Percentiles rank a stretch among this genome's conserved stretches.
phyloP scores from a whole-genome alignment of 768 basidiomycete species.

The Termitomyces sp. region DNA sequence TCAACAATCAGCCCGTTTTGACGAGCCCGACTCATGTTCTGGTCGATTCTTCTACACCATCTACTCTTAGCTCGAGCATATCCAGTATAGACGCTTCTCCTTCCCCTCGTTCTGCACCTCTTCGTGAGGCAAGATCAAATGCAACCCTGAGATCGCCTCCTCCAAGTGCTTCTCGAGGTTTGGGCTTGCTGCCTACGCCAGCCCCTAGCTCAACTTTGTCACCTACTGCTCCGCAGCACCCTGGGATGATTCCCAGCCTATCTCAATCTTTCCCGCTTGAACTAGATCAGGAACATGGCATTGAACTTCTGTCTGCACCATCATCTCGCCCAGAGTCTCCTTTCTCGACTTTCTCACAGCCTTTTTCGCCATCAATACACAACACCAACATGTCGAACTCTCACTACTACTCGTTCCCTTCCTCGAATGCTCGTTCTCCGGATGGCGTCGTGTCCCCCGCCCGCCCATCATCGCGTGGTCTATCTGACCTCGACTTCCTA shows the following conservation, averaged over 20 bases:
- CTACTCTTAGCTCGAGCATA: constrained; percentile 24
- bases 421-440: constrained; percentile 10
- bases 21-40: constrained; percentile 49
- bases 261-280: constrained; percentile 43
- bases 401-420: constrained; percentile 19
- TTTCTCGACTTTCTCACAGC: constrained; percentile 28
- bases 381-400: constrained; percentile 8
- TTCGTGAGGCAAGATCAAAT: constrained; percentile 12
- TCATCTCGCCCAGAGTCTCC: constrained; percentile 40
- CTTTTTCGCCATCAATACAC: constrained; percentile 12
- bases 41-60: constrained; percentile 30
- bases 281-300: constrained; percentile 38
- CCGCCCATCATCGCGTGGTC: constrained; percentile 13
- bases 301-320: constrained; percentile 42
- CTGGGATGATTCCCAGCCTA: constrained; percentile 31
- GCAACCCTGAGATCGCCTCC: constrained; percentile 17
- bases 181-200: constrained; percentile 14
- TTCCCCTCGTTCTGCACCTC: constrained; percentile 18
- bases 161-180: constrained; percentile 9
- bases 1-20: constrained; percentile 27
- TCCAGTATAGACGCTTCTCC: constrained; percentile 24
- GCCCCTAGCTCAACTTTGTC: constrained; percentile 10
- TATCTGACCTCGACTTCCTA: constrained; percentile 22
- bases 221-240: constrained; percentile 9
- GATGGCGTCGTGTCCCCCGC: constrained; percentile 7